Conservation (phyloP, 768 basidiomycete genomes). For the Mycena chlorophos region DNA sequence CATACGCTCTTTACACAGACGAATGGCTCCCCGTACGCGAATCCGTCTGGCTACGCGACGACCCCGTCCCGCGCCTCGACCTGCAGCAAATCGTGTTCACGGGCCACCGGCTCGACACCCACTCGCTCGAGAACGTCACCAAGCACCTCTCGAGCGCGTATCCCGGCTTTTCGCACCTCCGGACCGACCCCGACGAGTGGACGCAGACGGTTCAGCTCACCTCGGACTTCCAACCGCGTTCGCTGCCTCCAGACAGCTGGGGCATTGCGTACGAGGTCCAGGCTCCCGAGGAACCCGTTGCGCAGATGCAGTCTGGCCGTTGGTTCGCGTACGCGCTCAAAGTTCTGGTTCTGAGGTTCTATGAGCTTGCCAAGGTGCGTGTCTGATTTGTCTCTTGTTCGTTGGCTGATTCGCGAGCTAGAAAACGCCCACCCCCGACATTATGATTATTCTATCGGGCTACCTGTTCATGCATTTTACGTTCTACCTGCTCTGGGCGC, state of each 20-base stretch:
- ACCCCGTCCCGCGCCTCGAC: slow-evolving; percentile 48
- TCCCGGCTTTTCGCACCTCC: slow-evolving; percentile 7
- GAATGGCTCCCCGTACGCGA: slow-evolving; percentile 68
- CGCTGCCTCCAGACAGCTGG: slow-evolving; percentile 19
- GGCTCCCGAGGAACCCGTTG: slow-evolving; percentile 53
- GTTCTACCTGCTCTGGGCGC: slow-evolving; percentile 87
- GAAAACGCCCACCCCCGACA: slow-evolving; percentile 96
- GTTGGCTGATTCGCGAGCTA: slow-evolving; percentile 28
- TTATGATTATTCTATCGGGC: slow-evolving; percentile 91
- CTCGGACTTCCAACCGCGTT: slow-evolving; percentile 37
- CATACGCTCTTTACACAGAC: slow-evolving; percentile 54
- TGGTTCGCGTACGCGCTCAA: slow-evolving; percentile 90
- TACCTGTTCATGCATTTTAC: slow-evolving; percentile 96
- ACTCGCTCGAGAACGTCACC: slow-evolving; percentile 40
- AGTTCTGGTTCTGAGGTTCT: slow-evolving; percentile 78
- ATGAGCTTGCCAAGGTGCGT: slow-evolving; percentile 71
- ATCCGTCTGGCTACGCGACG: slow-evolving; percentile 47
- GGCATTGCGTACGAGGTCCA: slow-evolving; percentile 31
- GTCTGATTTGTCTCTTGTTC: slow-evolving; percentile 2
- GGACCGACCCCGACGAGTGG: slow-evolving; percentile 4
- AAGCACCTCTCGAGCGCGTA: slow-evolving; percentile 4
- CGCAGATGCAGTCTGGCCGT: slow-evolving; percentile 75
- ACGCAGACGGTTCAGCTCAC: slow-evolving; percentile 44
- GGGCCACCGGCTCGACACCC: slow-evolving; percentile 37
- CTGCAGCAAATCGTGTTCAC: slow-evolving; percentile 74